Percentiles rank a stretch among this genome's conserved stretches.
Conservation (phyloP, 2,329 filamentous ascomycete genomes). For the Talaromyces sp. region DNA sequence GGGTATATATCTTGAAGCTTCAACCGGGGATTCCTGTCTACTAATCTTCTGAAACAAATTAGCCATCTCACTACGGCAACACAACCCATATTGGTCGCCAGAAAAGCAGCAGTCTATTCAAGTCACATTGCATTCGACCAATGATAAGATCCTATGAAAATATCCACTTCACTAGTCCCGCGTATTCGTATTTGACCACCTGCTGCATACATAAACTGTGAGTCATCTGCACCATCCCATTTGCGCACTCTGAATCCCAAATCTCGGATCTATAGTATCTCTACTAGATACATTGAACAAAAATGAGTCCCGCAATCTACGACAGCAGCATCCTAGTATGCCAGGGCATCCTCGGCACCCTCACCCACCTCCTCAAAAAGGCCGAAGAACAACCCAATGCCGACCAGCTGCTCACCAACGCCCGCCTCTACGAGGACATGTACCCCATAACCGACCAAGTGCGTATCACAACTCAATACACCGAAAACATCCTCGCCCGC, state of each 20-base stretch:
- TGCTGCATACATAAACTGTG: background rate
- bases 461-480: constrained; percentile 25
- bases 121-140: background rate
- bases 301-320: constrained; percentile 8
- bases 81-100: background rate
- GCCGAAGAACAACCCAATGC: constrained; percentile 12
- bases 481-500: constrained; percentile 3
- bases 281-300: background rate
- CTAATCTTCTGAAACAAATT: no score
- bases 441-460: constrained; percentile 47
- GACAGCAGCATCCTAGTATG: constrained; percentile 2
- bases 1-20: background rate
- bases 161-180: background rate
- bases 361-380: constrained; percentile 9
- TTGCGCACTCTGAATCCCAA: no score
- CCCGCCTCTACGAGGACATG: constrained; percentile 14
- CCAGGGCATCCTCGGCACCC: background rate
- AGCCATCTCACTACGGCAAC: background rate
- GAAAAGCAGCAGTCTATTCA: background rate
- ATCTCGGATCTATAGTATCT: background rate
- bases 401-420: background rate
- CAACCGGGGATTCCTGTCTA: background rate
- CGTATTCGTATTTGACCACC: background rate
- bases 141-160: background rate
- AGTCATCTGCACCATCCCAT: background rate